Percentiles rank a stretch among this genome's conserved stretches.
phyloP scores from a whole-genome alignment of 352 stramenopile genomes.

The Elongisporangium senticosum region DNA sequence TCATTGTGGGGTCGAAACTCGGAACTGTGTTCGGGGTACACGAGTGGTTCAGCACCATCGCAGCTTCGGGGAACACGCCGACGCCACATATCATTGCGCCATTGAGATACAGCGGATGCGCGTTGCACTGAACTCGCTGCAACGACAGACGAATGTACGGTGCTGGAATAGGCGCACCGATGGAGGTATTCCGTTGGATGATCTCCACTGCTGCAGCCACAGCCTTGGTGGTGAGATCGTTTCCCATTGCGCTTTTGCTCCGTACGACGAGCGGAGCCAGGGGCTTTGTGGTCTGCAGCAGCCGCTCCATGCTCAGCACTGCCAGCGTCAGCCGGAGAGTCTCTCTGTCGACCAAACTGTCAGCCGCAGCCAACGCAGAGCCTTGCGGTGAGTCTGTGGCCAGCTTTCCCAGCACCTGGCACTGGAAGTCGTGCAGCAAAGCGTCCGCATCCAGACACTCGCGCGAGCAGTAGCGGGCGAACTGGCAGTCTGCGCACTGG shows the following conservation, averaged over 20 bases:
- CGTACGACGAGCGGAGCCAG: slow-evolving; percentile 19
- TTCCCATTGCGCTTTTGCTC: slow-evolving; percentile 7
- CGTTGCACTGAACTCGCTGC: slow-evolving; percentile 44
- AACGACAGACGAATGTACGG: slow-evolving; percentile 30
- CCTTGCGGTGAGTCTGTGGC: neutral
- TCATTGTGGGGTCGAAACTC: slow-evolving; percentile 37
- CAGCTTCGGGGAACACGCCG: slow-evolving; percentile 60
- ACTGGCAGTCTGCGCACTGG: slow-evolving; percentile 44
- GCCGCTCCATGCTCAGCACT: slow-evolving; percentile 52
- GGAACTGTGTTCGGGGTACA: slow-evolving; percentile 53
- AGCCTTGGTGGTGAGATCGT: slow-evolving; percentile 3
- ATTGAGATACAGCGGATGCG: slow-evolving; percentile 44
- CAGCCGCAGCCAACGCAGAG: too few species aligned
- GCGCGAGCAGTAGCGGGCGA: slow-evolving; percentile 46
- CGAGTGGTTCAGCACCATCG: slow-evolving; percentile 68
- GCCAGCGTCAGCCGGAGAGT: slow-evolving; percentile 40
- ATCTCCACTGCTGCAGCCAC: too few species aligned
- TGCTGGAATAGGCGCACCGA: neutral
- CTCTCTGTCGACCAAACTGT: slow-evolving; percentile 25
- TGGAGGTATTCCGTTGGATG: too few species aligned
- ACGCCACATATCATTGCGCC: slow-evolving; percentile 31
- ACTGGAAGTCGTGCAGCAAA: slow-evolving; percentile 48
- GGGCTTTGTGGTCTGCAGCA: slow-evolving; percentile 27
- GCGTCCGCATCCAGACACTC: slow-evolving; percentile 38
- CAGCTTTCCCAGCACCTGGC: slow-evolving; percentile 20